phyloP scores from a whole-genome alignment of 129 eudicot species.

The Mikania micrantha region DNA sequence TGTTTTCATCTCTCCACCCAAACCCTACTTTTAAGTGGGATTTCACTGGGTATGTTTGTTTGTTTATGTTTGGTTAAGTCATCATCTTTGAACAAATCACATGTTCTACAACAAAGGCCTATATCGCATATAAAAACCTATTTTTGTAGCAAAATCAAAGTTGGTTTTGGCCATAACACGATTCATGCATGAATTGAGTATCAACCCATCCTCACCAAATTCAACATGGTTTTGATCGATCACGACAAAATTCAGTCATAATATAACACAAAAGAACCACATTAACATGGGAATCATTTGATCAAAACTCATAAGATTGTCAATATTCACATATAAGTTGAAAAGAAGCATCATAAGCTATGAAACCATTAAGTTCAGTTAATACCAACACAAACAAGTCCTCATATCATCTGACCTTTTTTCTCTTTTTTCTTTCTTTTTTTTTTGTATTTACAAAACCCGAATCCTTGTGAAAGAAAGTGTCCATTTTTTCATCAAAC shows the following conservation, averaged over 20 bases:
- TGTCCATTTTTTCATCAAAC: not conserved
- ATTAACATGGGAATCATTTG: not conserved
- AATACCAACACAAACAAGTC: conserved; percentile 8
- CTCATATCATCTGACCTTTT: conserved; percentile 10
- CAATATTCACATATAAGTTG: conserved; percentile 17
- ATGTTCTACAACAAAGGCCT: not conserved
- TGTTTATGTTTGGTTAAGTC: too few relatives aligned
- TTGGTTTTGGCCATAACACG: not conserved
- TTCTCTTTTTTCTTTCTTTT: too few relatives aligned
- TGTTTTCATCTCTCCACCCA: too few relatives aligned
- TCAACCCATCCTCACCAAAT: not conserved
- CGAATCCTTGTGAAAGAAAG: conserved; percentile 10
- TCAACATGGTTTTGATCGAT: not conserved
- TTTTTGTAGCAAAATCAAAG: not conserved
- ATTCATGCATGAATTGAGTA: not conserved
- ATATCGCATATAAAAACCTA: not conserved
- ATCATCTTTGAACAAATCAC: too few relatives aligned
- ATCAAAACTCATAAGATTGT: conserved; percentile 15
- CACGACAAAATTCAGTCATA: not conserved
- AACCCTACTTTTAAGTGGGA: too few relatives aligned
- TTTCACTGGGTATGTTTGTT: too few relatives aligned
- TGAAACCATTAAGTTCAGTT: conserved; percentile 16
- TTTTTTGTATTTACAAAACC: conserved; percentile 27
- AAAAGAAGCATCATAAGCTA: not conserved
- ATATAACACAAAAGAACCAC: not conserved